Conservation (phyloP, 2,329 filamentous ascomycete genomes). For the Trichoderma arundinaceum region DNA sequence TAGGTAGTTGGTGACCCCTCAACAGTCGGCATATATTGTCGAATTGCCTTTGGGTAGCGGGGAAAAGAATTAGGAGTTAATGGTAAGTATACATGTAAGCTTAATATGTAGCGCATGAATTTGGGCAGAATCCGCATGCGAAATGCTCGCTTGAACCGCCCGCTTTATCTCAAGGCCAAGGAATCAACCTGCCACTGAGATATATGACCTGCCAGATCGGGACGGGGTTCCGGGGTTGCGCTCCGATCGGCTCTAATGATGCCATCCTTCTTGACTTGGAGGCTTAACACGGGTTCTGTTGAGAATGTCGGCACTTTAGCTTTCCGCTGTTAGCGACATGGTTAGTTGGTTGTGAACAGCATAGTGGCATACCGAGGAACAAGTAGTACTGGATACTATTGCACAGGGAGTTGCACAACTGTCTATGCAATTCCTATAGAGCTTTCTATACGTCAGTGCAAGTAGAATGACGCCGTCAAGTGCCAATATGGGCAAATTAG, state of each 20-base stretch:
- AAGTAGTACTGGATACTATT: not conserved
- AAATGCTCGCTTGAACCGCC: slow-evolving; percentile 2
- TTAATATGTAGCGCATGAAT: slow-evolving; percentile 16
- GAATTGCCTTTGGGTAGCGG: slow-evolving; percentile 4
- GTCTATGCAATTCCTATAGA: not conserved
- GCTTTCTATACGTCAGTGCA: not conserved
- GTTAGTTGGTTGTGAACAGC: too few relatives aligned
- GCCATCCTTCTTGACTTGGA: slow-evolving; percentile 7
- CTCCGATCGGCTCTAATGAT: slow-evolving; percentile 27
- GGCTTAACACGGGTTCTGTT: not conserved
- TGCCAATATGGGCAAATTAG: not conserved
- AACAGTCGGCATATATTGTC: not conserved
- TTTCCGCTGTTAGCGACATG: not conserved
- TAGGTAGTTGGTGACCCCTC: slow-evolving; percentile 4
- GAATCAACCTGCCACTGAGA: not conserved
- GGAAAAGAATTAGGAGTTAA: not conserved
- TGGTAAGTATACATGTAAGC: slow-evolving; percentile 27
- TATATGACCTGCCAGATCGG: slow-evolving; percentile 31
- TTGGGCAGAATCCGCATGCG: not conserved
- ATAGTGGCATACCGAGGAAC: not conserved
- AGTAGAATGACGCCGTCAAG: not conserved
- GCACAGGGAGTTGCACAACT: not conserved
- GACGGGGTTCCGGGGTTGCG: slow-evolving; percentile 21
- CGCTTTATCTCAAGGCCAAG: slow-evolving; percentile 11
- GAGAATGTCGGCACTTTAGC: not conserved